These are phyloP conservation scores for Hibiscus tridactylites DNA, from an alignment of 345 rosid species.

Conservation along the genomic window DNA sequence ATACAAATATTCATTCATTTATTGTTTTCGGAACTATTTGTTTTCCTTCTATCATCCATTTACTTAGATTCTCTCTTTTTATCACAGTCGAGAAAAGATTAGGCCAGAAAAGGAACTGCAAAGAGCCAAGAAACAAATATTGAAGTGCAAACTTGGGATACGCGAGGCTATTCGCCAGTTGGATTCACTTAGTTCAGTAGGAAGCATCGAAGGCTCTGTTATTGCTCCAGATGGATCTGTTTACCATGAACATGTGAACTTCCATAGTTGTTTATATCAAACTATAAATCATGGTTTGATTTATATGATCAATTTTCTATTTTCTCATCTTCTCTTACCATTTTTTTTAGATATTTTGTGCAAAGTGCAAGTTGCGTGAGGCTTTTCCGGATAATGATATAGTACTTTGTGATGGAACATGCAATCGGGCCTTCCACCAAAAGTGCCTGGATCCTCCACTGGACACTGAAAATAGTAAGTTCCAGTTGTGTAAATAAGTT, in stretches of 20 bases:
- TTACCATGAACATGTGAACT: slow-evolving; percentile 82
- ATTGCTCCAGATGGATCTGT: slow-evolving; percentile 95
- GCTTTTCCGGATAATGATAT: slow-evolving; percentile 88
- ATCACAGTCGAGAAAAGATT: slow-evolving; percentile 86
- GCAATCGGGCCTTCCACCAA: slow-evolving; percentile 93
- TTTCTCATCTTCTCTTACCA: slow-evolving; percentile 9
- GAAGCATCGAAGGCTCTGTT: slow-evolving; percentile 72
- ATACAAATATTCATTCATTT: neutral
- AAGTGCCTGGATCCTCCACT: slow-evolving; percentile 90
- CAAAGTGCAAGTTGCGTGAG: slow-evolving; percentile 79
- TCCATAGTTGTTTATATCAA: neutral
- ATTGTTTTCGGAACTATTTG: neutral
- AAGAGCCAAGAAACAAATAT: slow-evolving; percentile 76
- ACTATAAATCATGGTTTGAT: neutral
- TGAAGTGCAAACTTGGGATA: slow-evolving; percentile 87
- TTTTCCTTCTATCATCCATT: neutral
- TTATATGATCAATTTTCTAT: neutral
- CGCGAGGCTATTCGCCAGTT: slow-evolving; percentile 80
- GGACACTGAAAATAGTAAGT: slow-evolving; percentile 79
- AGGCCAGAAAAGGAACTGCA: slow-evolving; percentile 82
- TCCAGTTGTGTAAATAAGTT: slow-evolving; percentile 1
- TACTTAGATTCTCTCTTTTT: slow-evolving; percentile 7
- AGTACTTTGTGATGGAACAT: slow-evolving; percentile 91
- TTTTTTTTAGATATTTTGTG: slow-evolving; percentile 69
- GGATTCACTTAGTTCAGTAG: slow-evolving; percentile 75